phyloP scores from a whole-genome alignment of 768 basidiomycete genomes.

The Lactarius psammicola region DNA sequence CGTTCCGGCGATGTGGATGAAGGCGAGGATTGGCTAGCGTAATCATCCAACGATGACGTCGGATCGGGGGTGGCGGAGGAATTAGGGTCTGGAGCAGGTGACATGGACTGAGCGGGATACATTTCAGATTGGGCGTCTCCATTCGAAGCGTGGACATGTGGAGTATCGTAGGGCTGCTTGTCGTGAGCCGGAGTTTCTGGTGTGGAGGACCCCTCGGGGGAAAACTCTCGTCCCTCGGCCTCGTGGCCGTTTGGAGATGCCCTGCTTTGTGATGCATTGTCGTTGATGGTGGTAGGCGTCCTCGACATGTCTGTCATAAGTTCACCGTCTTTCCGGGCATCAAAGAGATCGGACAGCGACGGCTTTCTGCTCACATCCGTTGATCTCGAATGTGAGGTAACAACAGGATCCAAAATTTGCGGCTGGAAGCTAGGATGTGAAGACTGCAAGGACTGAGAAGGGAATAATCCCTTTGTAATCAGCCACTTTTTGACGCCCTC shows the following conservation, averaged over 20 bases:
- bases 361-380: slow-evolving; percentile 55
- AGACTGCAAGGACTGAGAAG: slow-evolving; percentile 40
- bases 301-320: slow-evolving; percentile 49
- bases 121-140: slow-evolving; percentile 33
- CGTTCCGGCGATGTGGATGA: slow-evolving; percentile 71
- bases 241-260: slow-evolving; percentile 32
- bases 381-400: slow-evolving; percentile 37
- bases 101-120: slow-evolving; percentile 36
- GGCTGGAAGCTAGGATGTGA: slow-evolving; percentile 22
- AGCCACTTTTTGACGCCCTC: slow-evolving; percentile 83
- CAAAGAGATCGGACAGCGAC: slow-evolving; percentile 64
- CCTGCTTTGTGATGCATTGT: slow-evolving; percentile 37
- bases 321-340: slow-evolving; percentile 54
- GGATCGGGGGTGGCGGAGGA: slow-evolving; percentile 74
- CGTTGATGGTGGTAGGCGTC: slow-evolving; percentile 49
- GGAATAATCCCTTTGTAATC: slow-evolving; percentile 56
- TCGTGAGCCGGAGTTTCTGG: slow-evolving; percentile 22
- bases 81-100: slow-evolving; percentile 50
- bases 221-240: slow-evolving; percentile 20
- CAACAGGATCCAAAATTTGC: slow-evolving; percentile 36
- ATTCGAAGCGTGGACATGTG: slow-evolving; percentile 21
- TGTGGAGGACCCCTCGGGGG: slow-evolving; percentile 17
- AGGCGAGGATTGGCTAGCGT: slow-evolving; percentile 66
- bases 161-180: background rate
- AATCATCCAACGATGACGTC: slow-evolving; percentile 71